Evolutionary conservation across 129 eudicot species (phyloP).

Genomic region (Smallanthus sonchifolius): DNA sequence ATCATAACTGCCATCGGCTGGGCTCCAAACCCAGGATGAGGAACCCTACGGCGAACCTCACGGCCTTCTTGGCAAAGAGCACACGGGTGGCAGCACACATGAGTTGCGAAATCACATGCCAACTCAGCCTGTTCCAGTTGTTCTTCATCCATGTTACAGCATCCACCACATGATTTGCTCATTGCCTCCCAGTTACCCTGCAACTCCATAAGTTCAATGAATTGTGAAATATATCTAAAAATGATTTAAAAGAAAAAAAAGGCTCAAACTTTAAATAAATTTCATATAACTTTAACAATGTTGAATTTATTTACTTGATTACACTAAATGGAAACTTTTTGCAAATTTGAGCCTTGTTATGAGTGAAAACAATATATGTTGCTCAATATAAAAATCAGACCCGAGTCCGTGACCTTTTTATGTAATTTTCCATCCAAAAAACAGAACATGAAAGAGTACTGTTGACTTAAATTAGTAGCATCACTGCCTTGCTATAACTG

Average conservation of each 20-base stretch:
- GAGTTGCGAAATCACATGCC: slow-evolving; percentile 79
- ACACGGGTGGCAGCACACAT: slow-evolving; percentile 84
- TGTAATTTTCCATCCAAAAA: not conserved
- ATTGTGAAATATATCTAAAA: not conserved
- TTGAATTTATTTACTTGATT: not conserved
- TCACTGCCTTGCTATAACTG: not conserved
- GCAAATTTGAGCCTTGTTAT: not conserved
- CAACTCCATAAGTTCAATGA: not conserved
- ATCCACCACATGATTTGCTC: slow-evolving; percentile 62
- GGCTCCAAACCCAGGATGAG: slow-evolving; percentile 77
- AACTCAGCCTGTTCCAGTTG: slow-evolving; percentile 77
- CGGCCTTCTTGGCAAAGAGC: slow-evolving; percentile 99
- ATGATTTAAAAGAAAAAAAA: not conserved
- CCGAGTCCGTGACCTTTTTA: not conserved
- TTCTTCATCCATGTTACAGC: slow-evolving; percentile 63
- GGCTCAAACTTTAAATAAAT: not conserved
- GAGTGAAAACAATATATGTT: not conserved
- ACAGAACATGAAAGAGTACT: no score
- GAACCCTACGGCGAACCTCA: slow-evolving; percentile 85
- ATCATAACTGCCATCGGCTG: slow-evolving; percentile 66
- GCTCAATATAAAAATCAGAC: not conserved
- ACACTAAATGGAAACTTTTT: not conserved
- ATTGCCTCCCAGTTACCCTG: slow-evolving; percentile 95
- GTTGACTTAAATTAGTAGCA: not conserved
- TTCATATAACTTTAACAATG: not conserved